Percentiles rank a stretch among this genome's conserved stretches.
Evolutionary conservation across 2,329 filamentous ascomycete species (phyloP).

Genomic region (Fusarium bulbicola): DNA sequence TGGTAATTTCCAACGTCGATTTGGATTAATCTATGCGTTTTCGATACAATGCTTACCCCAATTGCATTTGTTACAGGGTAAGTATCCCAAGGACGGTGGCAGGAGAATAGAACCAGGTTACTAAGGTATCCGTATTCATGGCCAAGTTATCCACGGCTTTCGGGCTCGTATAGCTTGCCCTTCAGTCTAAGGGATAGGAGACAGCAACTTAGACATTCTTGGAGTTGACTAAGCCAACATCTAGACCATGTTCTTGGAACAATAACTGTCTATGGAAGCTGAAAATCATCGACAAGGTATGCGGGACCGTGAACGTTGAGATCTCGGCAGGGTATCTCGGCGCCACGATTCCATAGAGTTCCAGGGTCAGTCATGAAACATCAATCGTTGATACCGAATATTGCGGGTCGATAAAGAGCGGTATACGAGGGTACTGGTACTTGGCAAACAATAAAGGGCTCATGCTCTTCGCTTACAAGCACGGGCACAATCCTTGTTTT

Average conservation of each 20-base stretch:
- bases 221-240: slow-evolving; percentile 11
- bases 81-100: background rate
- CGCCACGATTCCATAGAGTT: slow-evolving; percentile 28
- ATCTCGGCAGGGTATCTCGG: slow-evolving; percentile 17
- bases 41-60: background rate
- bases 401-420: slow-evolving; percentile 28
- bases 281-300: slow-evolving; percentile 19
- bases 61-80: slow-evolving; percentile 16
- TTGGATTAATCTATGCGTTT: background rate
- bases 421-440: slow-evolving; percentile 5
- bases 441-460: background rate
- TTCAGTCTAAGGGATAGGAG: background rate
- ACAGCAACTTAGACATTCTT: background rate
- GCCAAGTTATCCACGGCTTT: background rate
- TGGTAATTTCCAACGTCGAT: too few relatives aligned
- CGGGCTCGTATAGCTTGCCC: background rate
- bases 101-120: background rate
- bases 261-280: slow-evolving; percentile 19
- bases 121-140: background rate
- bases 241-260: slow-evolving; percentile 8
- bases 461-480: background rate
- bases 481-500: slow-evolving; percentile 11
- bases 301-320: slow-evolving; percentile 16
- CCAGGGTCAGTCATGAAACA: slow-evolving; percentile 10
- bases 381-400: slow-evolving; percentile 1